Evolutionary conservation across 2,329 filamentous ascomycete species (phyloP).

Genomic region (Exophiala alcalophila): DNA sequence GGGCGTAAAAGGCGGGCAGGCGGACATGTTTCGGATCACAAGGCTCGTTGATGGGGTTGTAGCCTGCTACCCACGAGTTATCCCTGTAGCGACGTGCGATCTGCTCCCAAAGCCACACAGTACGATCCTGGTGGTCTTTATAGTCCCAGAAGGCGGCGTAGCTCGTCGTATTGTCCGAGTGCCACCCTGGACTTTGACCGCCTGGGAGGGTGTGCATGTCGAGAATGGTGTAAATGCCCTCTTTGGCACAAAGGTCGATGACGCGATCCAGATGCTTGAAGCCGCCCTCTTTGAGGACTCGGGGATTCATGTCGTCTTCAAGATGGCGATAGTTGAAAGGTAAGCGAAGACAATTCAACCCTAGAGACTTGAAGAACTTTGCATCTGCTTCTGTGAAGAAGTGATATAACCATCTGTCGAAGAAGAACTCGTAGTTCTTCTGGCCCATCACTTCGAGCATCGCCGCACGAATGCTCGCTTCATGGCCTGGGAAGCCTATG

Average conservation of each 20-base stretch:
- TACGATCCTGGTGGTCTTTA: constrained; percentile 51
- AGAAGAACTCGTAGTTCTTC: constrained; percentile 55
- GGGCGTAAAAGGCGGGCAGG: constrained; percentile 47
- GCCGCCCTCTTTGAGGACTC: constrained; percentile 42
- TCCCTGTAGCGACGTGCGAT: constrained; percentile 46
- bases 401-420: constrained; percentile 25
- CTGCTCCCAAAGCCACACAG: constrained; percentile 50
- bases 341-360: constrained; percentile 58
- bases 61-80: constrained; percentile 51
- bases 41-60: constrained; percentile 54
- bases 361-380: constrained; percentile 55
- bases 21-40: constrained; percentile 48
- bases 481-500: constrained; percentile 59
- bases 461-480: constrained; percentile 54
- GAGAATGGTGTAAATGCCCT: constrained; percentile 52
- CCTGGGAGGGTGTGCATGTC: constrained; percentile 51
- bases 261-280: constrained; percentile 51
- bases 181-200: constrained; percentile 53
- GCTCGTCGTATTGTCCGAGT: constrained; percentile 47
- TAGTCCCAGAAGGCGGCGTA: constrained; percentile 52
- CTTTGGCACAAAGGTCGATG: constrained; percentile 46
- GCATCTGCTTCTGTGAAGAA: constrained; percentile 61
- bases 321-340: constrained; percentile 61
- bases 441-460: constrained; percentile 54
- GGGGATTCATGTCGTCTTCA: constrained; percentile 48